Evolutionary conservation across 2,329 filamentous ascomycete species (phyloP).

Genomic region (Graphilbum sp.): DNA sequence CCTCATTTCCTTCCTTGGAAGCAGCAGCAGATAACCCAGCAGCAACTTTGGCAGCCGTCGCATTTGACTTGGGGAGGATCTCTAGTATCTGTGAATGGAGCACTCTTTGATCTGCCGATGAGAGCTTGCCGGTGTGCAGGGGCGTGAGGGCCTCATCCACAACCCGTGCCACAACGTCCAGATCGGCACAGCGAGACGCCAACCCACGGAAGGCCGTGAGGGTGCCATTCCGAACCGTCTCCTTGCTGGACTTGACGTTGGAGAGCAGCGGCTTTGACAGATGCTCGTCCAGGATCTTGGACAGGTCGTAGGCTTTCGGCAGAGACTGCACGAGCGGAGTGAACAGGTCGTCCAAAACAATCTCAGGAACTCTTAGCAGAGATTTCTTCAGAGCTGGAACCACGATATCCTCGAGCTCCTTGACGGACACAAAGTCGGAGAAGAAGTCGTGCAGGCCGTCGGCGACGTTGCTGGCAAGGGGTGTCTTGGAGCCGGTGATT

Average conservation of each 20-base stretch:
- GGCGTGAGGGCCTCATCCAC: slow-evolving; percentile 64
- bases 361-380: slow-evolving; percentile 75
- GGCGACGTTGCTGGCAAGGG: slow-evolving; percentile 56
- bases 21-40: slow-evolving; percentile 51
- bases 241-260: slow-evolving; percentile 82
- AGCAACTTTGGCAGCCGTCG: slow-evolving; percentile 50
- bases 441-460: slow-evolving; percentile 72
- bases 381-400: slow-evolving; percentile 77
- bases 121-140: slow-evolving; percentile 68
- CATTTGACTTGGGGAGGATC: slow-evolving; percentile 40
- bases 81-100: slow-evolving; percentile 70
- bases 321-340: slow-evolving; percentile 57
- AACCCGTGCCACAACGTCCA: slow-evolving; percentile 45
- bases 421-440: slow-evolving; percentile 49
- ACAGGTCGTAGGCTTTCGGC: slow-evolving; percentile 57
- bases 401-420: slow-evolving; percentile 61
- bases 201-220: slow-evolving; percentile 57
- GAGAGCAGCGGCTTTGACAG: slow-evolving; percentile 78
- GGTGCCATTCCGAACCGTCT: slow-evolving; percentile 57
- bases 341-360: slow-evolving; percentile 67
- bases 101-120: slow-evolving; percentile 69
- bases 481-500: slow-evolving; percentile 60
- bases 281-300: slow-evolving; percentile 51
- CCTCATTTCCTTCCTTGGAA: slow-evolving; percentile 77
- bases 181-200: slow-evolving; percentile 43